Base-by-base conservation (phyloP, 2,329 filamentous ascomycete genomes). In the Diaporthe sp. region DNA sequence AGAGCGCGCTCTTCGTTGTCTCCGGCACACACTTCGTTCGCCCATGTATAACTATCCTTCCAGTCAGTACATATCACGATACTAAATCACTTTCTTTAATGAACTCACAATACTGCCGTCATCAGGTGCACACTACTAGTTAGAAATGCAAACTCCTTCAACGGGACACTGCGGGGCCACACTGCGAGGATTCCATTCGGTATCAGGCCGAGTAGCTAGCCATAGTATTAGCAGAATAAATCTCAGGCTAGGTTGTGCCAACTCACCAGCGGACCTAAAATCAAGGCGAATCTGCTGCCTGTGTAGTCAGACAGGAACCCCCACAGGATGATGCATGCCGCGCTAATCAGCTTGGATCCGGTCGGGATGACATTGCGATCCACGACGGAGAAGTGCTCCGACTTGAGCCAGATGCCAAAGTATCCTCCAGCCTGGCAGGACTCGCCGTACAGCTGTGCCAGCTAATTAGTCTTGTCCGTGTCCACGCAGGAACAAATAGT, bases 51-150 rank as follows among this genome's bases (percentile, higher is more conserved):
- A 55, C 77, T 78, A n/a, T 34, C 6, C 9, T 7, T 10, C 4
- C 5, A 12, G 44, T 67, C n/a, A 61, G 10, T 31, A 31, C 22
- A n/a, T 58, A 6, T n/a, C 3, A 31, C 0, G 8, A 12, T 1
- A 7, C 28, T 13, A 12, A 19, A 13, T 55, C 2, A 25, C 9
- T 22, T 4, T 6, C 15, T 4, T 3, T n/a, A 17, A 34, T 31
- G 13, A 34, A 78, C 80, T 68, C 78, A 83, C 81, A 81, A 83
- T 2, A 84, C 80, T 4, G 81, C 82, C 4, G 83, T 83, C 81
- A 84, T 82, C 0, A 84, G 78, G 31, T 82, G 81, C 1, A 82
- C 77, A 13, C 79, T 79, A 17, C 72, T 73, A 15, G 79, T 80
- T n/a, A 82, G 72, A 53, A 82, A 82, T 12, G 81, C 81, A 71